A percentile compares a stretch with the other conserved stretches of the same genome.
Conservation (phyloP, 331 rosid species). For the Pyracantha coccinea region DNA sequence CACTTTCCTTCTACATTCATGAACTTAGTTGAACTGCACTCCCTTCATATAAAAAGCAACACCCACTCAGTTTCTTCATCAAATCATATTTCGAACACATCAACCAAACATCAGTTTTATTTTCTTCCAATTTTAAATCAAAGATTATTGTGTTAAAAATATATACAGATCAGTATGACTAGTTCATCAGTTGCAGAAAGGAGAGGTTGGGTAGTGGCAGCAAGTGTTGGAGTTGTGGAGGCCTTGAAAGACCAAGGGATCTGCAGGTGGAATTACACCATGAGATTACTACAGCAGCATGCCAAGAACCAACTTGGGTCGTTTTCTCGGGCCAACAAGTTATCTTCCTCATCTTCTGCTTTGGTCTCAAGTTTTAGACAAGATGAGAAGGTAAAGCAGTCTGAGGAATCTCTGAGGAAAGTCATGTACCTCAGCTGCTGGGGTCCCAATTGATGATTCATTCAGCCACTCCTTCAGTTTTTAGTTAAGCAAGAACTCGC, state of each 20-base stretch:
- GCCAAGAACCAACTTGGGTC: slow-evolving; percentile 37
- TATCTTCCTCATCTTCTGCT: slow-evolving; percentile 22
- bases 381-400: slow-evolving; percentile 30
- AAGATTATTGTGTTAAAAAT: not conserved
- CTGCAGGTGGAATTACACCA: slow-evolving; percentile 32
- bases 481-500: not conserved
- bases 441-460: slow-evolving; percentile 40
- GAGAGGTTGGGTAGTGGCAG: slow-evolving; percentile 46
- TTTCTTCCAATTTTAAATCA: not conserved
- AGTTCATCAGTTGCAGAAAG: slow-evolving; percentile 7
- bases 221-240: slow-evolving; percentile 51
- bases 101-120: not conserved
- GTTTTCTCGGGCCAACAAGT: slow-evolving; percentile 18
- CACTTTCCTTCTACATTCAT: not conserved
- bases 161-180: not conserved
- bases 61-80: not conserved
- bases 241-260: slow-evolving; percentile 60
- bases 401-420: slow-evolving; percentile 45
- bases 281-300: slow-evolving; percentile 28
- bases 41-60: not conserved
- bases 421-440: slow-evolving; percentile 60
- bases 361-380: slow-evolving; percentile 11
- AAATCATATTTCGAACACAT: not conserved
- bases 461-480: not conserved
- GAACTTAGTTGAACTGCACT: not conserved